These are phyloP conservation scores for Trichocladium antarcticum DNA, from an alignment of 495 filamentous ascomycete species.

Conservation along the genomic window DNA sequence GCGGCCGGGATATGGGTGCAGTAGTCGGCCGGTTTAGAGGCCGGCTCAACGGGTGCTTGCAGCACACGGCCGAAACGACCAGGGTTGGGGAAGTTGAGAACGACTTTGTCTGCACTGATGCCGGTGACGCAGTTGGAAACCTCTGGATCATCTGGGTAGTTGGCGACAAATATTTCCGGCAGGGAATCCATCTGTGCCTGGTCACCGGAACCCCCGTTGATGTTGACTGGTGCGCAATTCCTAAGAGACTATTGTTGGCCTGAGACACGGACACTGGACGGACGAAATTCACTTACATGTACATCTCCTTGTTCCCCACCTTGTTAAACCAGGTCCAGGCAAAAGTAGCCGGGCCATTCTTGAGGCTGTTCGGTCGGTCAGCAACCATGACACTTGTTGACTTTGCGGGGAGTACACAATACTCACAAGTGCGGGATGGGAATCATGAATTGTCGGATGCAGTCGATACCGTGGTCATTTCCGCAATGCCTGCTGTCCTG, in stretches of 20 bases:
- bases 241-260: background rate
- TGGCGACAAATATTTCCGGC: conserved; percentile 51
- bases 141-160: conserved; percentile 27
- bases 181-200: conserved; percentile 24
- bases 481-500: conserved; percentile 12
- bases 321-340: conserved; percentile 54
- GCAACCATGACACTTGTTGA: too few relatives aligned
- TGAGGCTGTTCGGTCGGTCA: conserved; percentile 6
- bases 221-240: conserved; percentile 45
- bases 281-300: too few relatives aligned
- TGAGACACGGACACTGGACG: too few relatives aligned
- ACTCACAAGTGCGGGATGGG: conserved; percentile 19
- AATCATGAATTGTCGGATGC: conserved; percentile 19
- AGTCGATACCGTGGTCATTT: conserved; percentile 17
- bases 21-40: conserved; percentile 3
- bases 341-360: conserved; percentile 31
- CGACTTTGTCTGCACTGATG: conserved; percentile 9
- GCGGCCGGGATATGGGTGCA: conserved; percentile 6
- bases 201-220: conserved; percentile 33
- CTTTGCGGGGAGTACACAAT: background rate
- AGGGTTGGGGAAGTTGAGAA: conserved; percentile 20
- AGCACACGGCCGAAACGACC: conserved; percentile 15
- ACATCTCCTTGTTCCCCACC: conserved; percentile 49
- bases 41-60: conserved; percentile 1
- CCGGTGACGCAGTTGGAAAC: conserved; percentile 11